Base-by-base conservation (phyloP, 345 rosid species). In the Conringia planisiliqua region DNA sequence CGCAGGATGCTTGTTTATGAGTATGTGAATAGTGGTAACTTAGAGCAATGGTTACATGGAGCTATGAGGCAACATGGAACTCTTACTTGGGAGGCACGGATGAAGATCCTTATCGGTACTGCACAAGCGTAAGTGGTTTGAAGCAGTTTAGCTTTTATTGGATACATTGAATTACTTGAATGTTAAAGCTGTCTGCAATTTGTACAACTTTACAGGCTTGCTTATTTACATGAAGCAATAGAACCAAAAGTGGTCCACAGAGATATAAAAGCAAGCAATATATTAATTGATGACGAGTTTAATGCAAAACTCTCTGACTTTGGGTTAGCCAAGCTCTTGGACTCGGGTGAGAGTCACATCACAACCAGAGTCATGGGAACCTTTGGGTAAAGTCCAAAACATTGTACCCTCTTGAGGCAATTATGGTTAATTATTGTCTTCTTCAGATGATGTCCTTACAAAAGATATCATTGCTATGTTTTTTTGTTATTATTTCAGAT, bases 291-390 rank as follows among this genome's bases (percentile, higher is more conserved):
- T 67, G 87, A 82, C 60, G 89, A 86, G 68, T 92, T 90, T 67
- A 92, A 90, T 70, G 86, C 91, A 64, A 92, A 95, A 83, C 93
- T 95, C 72, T 92, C 99, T 72, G 99, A 95, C 87, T 95, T 95
- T 79, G 99, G 98, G 20, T 76, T 95, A 83, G 99, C 98, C 60
- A 95, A 95, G 86, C 96, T 95, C 70, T 76, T 95, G 81, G 98
- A 54, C 57, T 85, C 97, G 0, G 92, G 92, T 54, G 96, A 95
- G 79, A 95, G 96, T 78, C 99, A 95, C 80, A 86, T 95, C 75
- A 86, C 96, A 8, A 92, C 99, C 60, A 85, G 98, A 81, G 99
- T 95, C 54, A 95, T 95, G 98, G 99, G 99, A 40, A 95, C 99
- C 64, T 90, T 95, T 79, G 99, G 99, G 99, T 95, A 86, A 18